Base-by-base conservation (phyloP, 352 stramenopile species). In the Plasmopara viticola region DNA sequence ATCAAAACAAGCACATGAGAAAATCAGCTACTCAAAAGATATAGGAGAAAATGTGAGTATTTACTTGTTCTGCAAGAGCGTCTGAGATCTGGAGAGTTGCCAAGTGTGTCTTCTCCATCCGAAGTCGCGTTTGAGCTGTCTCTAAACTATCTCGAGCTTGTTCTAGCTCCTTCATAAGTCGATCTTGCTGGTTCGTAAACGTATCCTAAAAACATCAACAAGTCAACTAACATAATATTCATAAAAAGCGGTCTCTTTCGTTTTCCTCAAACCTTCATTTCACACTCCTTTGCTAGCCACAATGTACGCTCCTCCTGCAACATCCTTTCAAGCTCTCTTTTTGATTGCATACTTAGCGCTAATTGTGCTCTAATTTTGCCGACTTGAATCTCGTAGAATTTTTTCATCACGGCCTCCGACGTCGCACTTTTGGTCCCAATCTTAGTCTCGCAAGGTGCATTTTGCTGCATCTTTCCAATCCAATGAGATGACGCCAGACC, bases 381-480 rank as follows among this genome's bases (percentile, higher is more conserved):
- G n/a, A 89, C 80, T 51, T 90, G 80, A 18, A 79, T 72, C 60
- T 90, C 76, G 57, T 88, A 92, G 43, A 90, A 88, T 56, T 83
- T 84, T 51, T 84, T 80, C 75, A 90, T 84, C 34, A 87, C 62
- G 51, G 43, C 45, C 42, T 64, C 61, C 2, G 34, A 49, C 8
- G 51, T 18, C 14, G 40, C n/a, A 46, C 15, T 43, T 4, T 38
- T 47, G 7, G 47, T 12, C 9, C 34, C 50, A 14, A 31, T 44
- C 4, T 39, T 13, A 56, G 41, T 15, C 14, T 6, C 29, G 41
- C 44, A 39, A 31, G 18, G 46, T 14, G 40, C 34, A 5, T 39
- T 41, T n/a, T 60, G 48, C 31, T 60, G 49, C 15, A 68, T 42
- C 9, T 56, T 64, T 28, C 54, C 64, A 0, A 48, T 13, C 7